phyloP scores from a whole-genome alignment of 768 basidiomycete species.

The Lactarius indigo region DNA sequence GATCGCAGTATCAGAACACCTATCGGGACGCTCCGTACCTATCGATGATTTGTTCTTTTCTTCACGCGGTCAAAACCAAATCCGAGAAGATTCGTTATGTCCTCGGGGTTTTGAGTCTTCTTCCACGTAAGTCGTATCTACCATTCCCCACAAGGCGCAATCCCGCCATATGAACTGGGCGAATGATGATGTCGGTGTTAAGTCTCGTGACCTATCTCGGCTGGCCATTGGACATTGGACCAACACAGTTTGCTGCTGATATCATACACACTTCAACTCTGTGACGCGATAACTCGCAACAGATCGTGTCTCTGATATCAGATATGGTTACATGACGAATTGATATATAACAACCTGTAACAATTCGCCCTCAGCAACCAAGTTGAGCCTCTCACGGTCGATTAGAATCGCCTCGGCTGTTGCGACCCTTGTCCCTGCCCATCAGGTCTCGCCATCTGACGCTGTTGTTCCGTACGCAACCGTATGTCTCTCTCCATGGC shows the following conservation, averaged over 20 bases:
- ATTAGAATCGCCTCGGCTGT: slow-evolving; percentile 11
- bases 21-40: background rate
- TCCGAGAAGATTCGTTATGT: background rate
- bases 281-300: background rate
- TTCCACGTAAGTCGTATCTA: background rate
- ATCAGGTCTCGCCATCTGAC: slow-evolving; percentile 7
- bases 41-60: background rate
- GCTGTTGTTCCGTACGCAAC: slow-evolving; percentile 9
- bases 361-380: background rate
- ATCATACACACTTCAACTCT: background rate
- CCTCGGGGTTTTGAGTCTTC: background rate
- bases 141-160: background rate
- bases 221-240: no score
- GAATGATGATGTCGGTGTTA: background rate
- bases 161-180: background rate
- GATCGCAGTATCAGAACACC: background rate
- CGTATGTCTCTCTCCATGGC: slow-evolving; percentile 15
- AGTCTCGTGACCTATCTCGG: background rate
- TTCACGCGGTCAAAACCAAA: background rate
- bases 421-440: slow-evolving; percentile 18
- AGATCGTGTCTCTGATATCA: background rate
- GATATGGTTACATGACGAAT: background rate
- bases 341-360: background rate
- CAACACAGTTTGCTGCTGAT: background rate
- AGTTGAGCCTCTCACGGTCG: background rate